phyloP scores from a whole-genome alignment of 2,329 filamentous ascomycete genomes.

The Fusarium continuum region DNA sequence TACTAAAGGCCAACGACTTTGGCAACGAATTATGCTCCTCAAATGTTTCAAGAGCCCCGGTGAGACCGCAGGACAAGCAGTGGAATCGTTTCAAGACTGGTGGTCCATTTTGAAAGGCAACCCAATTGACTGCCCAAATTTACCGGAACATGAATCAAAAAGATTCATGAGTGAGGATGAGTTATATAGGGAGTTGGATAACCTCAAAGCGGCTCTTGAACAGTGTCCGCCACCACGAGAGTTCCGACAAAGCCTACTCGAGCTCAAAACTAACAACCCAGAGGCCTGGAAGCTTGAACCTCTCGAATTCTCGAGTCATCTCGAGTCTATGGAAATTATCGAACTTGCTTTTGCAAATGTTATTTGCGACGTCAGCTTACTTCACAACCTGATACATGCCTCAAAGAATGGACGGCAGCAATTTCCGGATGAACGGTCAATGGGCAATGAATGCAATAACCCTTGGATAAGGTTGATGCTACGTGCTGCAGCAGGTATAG shows the following conservation, averaged over 20 bases:
- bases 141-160: not conserved
- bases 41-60: not conserved
- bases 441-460: not conserved
- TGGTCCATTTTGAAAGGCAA: not conserved
- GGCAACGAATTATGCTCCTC: not conserved
- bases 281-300: not conserved
- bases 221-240: not conserved
- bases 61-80: not conserved
- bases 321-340: not conserved
- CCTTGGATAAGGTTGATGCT: not conserved
- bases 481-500: not conserved
- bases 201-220: not conserved
- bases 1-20: not conserved
- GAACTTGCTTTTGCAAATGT: not conserved
- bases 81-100: not conserved
- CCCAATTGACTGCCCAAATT: not conserved
- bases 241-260: not conserved
- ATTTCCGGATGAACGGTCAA: not conserved
- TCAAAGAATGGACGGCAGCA: not conserved
- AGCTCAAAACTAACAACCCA: not conserved
- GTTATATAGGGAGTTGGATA: not conserved
- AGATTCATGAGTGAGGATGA: not conserved
- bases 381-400: not conserved
- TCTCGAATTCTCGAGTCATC: not conserved
- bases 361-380: not conserved